A percentile compares a stretch with the other conserved stretches of the same genome.
These are phyloP conservation scores for Isoetes taiwanensis DNA, from an alignment of 75 land plant species.

Conservation along the genomic window DNA sequence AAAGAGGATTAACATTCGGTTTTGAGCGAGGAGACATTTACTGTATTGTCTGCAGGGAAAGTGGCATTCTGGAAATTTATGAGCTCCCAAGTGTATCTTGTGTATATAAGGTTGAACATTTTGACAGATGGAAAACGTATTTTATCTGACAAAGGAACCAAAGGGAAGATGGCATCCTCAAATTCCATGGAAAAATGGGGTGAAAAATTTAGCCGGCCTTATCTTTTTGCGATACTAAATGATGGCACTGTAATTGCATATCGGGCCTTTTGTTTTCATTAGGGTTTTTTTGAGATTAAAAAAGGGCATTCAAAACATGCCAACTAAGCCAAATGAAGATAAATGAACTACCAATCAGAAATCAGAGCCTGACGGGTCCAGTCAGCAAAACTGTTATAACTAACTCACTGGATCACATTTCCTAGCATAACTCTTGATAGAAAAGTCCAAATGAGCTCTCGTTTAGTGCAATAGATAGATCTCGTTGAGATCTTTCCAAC, in stretches of 20 bases:
- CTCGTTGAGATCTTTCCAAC: too few relatives aligned
- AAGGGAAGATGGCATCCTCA: constrained; percentile 13
- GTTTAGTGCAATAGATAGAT: too few relatives aligned
- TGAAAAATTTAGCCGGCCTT: constrained; percentile 66
- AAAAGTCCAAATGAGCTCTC: too few relatives aligned
- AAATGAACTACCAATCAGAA: too few relatives aligned
- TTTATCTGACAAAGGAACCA: constrained; percentile 36
- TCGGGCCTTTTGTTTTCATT: constrained; percentile 78
- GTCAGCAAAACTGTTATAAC: too few relatives aligned
- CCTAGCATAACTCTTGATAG: too few relatives aligned
- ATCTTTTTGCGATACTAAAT: constrained; percentile 59
- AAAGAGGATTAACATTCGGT: constrained; percentile 41
- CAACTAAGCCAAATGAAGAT: too few relatives aligned
- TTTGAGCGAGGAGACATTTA: constrained; percentile 72
- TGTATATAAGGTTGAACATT: constrained; percentile 65
- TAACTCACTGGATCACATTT: too few relatives aligned
- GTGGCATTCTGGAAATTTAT: constrained; percentile 65
- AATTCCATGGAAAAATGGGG: constrained; percentile 71
- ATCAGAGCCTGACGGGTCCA: too few relatives aligned
- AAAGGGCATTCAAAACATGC: too few relatives aligned
- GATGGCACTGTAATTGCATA: constrained; percentile 91
- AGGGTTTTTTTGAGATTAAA: too few relatives aligned
- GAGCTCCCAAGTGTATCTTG: constrained; percentile 78
- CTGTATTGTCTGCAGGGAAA: constrained; percentile 71
- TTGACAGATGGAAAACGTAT: constrained; percentile 52